Conservation (phyloP, 169 alveolate species). For the Sarcocystis neurona region DNA sequence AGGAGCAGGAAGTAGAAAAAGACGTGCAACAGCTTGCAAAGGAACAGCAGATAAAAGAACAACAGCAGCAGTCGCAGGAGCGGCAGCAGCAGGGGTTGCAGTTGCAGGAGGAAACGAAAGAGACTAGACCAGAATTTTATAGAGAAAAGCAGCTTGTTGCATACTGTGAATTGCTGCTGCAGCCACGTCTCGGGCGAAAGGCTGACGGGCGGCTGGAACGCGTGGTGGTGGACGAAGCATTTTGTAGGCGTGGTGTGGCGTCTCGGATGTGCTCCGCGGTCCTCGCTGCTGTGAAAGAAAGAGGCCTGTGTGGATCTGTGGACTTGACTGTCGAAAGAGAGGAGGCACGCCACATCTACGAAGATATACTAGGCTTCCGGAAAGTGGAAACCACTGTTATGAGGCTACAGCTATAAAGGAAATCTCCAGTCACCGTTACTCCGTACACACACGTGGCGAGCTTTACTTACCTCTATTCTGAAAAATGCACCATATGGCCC, state of each 20-base stretch:
- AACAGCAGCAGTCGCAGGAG: too few species aligned
- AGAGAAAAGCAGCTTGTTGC: slow-evolving; percentile 38
- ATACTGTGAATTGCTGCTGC: slow-evolving; percentile 49
- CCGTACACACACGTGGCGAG: too few species aligned
- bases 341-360: slow-evolving; percentile 53
- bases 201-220: slow-evolving; percentile 63
- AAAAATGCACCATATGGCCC: too few species aligned
- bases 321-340: slow-evolving; percentile 62
- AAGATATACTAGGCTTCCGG: slow-evolving; percentile 7
- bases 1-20: not conserved
- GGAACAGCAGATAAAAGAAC: not conserved
- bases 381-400: not conserved
- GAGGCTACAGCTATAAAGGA: slow-evolving; percentile 6
- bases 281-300: not conserved
- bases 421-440: too few species aligned
- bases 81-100: too few species aligned
- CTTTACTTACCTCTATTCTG: too few species aligned
- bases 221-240: slow-evolving; percentile 41
- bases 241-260: slow-evolving; percentile 49
- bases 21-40: not conserved
- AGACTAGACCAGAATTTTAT: not conserved
- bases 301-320: slow-evolving; percentile 26
- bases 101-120: not conserved
- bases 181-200: slow-evolving; percentile 59
- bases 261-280: slow-evolving; percentile 32